phyloP scores from a whole-genome alignment of 805 yeast species.

The Kregervanrija delftensis region DNA sequence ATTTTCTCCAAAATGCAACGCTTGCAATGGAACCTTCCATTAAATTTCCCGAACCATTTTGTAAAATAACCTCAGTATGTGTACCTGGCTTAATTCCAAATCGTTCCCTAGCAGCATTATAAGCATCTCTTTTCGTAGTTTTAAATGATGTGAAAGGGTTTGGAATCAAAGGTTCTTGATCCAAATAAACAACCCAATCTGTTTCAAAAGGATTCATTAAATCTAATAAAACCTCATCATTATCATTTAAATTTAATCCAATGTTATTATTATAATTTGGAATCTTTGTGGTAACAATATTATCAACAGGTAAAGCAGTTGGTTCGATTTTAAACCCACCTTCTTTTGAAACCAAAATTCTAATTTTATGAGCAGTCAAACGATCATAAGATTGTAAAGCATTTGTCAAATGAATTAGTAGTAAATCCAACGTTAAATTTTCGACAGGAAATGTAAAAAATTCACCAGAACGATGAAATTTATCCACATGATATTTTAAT shows the following conservation, averaged over 20 bases:
- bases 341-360: conserved; percentile 34
- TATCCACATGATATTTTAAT: conserved; percentile 53
- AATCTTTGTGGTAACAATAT: conserved; percentile 1
- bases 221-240: too few relatives aligned
- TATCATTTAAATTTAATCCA: too few relatives aligned
- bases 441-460: conserved; percentile 43
- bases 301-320: conserved; percentile 12
- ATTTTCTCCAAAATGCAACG: conserved; percentile 51
- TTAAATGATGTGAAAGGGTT: conserved; percentile 84
- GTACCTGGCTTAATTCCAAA: conserved; percentile 17
- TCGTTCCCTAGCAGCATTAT: conserved; percentile 54
- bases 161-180: conserved; percentile 41
- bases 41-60: conserved; percentile 51
- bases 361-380: conserved; percentile 36
- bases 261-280: not conserved
- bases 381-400: conserved; percentile 27
- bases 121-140: conserved; percentile 66
- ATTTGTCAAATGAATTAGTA: conserved; percentile 36
- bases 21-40: conserved; percentile 83
- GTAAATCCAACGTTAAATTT: conserved; percentile 30
- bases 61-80: conserved; percentile 60
- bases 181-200: conserved; percentile 58
- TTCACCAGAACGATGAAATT: conserved; percentile 47
- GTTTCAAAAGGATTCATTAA: too few relatives aligned
- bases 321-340: conserved; percentile 28